Base-by-base conservation (phyloP, 768 basidiomycete species). In the Trametes sanguinea region DNA sequence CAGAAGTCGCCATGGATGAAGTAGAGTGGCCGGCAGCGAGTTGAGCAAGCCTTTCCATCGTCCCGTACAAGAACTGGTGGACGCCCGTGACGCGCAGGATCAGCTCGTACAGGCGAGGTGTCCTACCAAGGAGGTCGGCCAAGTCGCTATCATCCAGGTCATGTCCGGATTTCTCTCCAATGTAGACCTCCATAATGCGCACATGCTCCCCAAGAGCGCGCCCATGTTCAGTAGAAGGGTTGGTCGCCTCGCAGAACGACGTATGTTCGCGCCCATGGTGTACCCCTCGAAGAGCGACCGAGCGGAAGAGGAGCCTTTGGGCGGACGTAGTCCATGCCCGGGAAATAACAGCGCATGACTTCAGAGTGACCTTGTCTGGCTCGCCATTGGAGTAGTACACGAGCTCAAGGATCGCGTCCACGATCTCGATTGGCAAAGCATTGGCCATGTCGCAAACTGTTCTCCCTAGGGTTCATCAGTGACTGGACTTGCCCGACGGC, bases 21-120 rank as follows among this genome's bases (percentile, higher is more conserved):
- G 56, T 14, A 66, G 43, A 16, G 65, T 57, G 27, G 6, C 14
- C 42, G 5, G 43, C 27, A 6, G 60, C 60, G n/a, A 78, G 67
- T 6, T 68, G 66, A 43, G 64, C 52, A 8, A 79, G 71, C 1
- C 48, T 54, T 32, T 69, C 37, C 43, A 67, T 46, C 4, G 65
- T 64, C 1, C 3, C 63, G 4, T 63, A 60, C 43, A 69, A 68
- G 32, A 78, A 69, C n/a, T 70, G 66, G 61, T 76, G 73, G 1
- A 78, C 4, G 16, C 67, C 65, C 13, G 46, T 56, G 2, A 64
- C 60, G 33, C 66, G 67, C 40, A 79, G 47, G 2, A 51, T 54
- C 17, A 79, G 73, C 27, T 76, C 76, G 59, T 79, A 79, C 14
- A 79, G 58, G 6, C 66, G 62, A 16, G 67, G 72, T 42, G 77